Conservation (phyloP, 305 asterid genomes). For the Solanum hybrid region DNA sequence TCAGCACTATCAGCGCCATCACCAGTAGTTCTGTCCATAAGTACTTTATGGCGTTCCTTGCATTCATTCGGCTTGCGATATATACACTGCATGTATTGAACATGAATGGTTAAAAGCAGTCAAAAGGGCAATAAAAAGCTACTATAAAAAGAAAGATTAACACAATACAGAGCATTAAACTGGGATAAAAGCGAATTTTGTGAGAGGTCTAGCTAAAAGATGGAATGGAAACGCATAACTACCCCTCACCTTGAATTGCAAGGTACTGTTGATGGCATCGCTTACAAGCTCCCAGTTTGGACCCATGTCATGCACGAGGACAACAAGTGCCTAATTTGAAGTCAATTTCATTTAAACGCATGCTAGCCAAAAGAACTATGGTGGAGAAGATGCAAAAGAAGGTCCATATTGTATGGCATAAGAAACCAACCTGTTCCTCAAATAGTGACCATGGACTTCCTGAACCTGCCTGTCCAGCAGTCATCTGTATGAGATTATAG, state of each 20-base stretch:
- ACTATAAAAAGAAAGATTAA: neutral
- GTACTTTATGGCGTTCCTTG: slow-evolving; percentile 59
- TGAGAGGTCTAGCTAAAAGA: neutral
- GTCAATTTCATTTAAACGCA: neutral
- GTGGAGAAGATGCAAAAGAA: neutral
- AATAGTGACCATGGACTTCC: slow-evolving; percentile 66
- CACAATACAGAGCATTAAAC: neutral
- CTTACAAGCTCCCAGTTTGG: slow-evolving; percentile 90
- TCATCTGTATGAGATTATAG: slow-evolving; percentile 35
- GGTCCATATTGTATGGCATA: neutral
- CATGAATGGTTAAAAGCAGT: slow-evolving; percentile 1
- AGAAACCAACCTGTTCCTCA: slow-evolving; percentile 68
- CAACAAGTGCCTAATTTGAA: slow-evolving; percentile 56
- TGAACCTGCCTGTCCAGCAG: slow-evolving; percentile 44
- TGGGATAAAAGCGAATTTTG: slow-evolving; percentile 6
- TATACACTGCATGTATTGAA: slow-evolving; percentile 41
- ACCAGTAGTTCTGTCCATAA: slow-evolving; percentile 67
- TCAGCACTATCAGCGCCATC: slow-evolving; percentile 84
- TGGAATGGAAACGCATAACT: neutral
- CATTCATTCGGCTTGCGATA: slow-evolving; percentile 78
- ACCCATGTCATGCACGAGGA: slow-evolving; percentile 77
- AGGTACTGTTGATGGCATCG: slow-evolving; percentile 65
- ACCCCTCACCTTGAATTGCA: slow-evolving; percentile 59
- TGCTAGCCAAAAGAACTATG: neutral
- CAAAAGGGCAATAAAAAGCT: neutral